Base-by-base conservation (phyloP, 164 flowering plant genomes). In the Annona cherimola region DNA sequence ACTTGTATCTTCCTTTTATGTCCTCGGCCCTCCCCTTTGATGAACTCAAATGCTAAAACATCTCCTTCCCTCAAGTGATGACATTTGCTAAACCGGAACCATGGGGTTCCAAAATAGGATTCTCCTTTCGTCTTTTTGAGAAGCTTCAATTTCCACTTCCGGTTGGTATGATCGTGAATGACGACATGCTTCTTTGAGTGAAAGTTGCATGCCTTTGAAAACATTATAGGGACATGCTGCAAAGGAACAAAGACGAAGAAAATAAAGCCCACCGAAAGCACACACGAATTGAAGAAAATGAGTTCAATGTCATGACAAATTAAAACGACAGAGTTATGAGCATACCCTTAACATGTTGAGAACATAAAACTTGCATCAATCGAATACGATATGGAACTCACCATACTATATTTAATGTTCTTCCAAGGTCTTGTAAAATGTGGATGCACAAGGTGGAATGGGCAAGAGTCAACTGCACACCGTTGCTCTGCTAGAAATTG, bases 401-500 rank as follows among this genome's bases (percentile, higher is more conserved):
- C 77, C 75, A 78, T 4, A 2, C 42, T 35, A 42, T 68, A 62
- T 19, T 20, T 40, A 2, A 2, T 44, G 4, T 8, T 68, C 1
- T 5, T 67, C 39, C 18, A 14, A 35, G 35, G 39, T 43, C 14
- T 4, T 2, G 46, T 71, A 67, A 75, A 75, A 69, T 64, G 63
- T 6, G 73, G 74, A 40, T 46, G 19, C 44, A 43, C 54, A 2
- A 70, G 70, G 55, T n/a, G 5, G 14, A 60, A 41, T 40, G 64
- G 54, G 14, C 60, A 6, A 44, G 71, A 62, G 40, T 62, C 61
- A n/a, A 39, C 45, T 20, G 62, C 66, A 59, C 65, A 39, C 18
- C 7, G 44, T n/a, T 65, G 61, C 62, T 45, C 45, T 42, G 68
- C 26, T 62, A 39, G 40, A 26, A 62, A 18, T 9, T 62, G 20